Conservation (phyloP, 1,284 basidiomycete species). For the Fomitopsis palustris region DNA sequence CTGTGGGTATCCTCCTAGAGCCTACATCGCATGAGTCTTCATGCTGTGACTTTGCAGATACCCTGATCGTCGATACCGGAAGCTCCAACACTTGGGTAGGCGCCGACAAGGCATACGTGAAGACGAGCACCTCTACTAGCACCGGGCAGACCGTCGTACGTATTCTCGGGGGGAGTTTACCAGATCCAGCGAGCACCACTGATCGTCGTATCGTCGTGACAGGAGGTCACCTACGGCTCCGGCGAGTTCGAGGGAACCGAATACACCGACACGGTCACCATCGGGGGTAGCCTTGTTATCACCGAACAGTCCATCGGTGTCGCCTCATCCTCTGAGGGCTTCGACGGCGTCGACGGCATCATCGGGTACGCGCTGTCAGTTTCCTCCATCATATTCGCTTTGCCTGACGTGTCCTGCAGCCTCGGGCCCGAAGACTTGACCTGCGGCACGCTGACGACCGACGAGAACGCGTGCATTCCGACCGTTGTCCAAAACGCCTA, state of each 20-base stretch:
- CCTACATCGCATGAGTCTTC: background rate
- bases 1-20: conserved; percentile 9
- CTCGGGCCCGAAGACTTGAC: conserved; percentile 50
- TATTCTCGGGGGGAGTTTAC: background rate
- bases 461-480: conserved; percentile 32
- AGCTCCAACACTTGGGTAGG: conserved; percentile 66
- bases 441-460: conserved; percentile 29
- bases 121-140: conserved; percentile 41
- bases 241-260: conserved; percentile 18
- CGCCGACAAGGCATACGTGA: conserved; percentile 37
- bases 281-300: conserved; percentile 16
- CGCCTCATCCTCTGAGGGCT: conserved; percentile 35
- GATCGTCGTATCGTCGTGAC: too few relatives aligned
- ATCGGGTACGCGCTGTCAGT: conserved; percentile 31
- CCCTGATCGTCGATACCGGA: conserved; percentile 27
- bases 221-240: conserved; percentile 21
- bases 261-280: conserved; percentile 19
- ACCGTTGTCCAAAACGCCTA: conserved; percentile 46
- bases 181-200: too few relatives aligned
- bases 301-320: conserved; percentile 49
- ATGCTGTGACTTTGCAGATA: conserved; percentile 8
- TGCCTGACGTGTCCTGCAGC: conserved; percentile 15
- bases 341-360: conserved; percentile 45
- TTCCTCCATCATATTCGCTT: background rate
- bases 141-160: conserved; percentile 20